These are phyloP conservation scores for Aspergillus texensis DNA, from an alignment of 2,329 filamentous ascomycete species.

Conservation along the genomic window DNA sequence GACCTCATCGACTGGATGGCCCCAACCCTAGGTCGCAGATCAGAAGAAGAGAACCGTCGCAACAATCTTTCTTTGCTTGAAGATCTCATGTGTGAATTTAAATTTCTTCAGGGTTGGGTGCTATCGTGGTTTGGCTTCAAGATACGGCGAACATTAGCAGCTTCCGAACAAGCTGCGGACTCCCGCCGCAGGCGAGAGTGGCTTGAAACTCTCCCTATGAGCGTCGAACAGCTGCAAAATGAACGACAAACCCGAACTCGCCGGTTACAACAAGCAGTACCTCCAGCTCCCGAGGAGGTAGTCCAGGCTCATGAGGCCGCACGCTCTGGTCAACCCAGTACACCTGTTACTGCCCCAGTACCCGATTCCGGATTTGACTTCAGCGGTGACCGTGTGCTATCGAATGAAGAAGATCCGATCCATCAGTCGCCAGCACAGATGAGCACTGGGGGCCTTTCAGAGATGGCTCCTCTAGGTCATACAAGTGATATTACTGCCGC, in stretches of 20 bases:
- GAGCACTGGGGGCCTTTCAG: slow-evolving; percentile 35
- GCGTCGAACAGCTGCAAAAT: slow-evolving; percentile 35
- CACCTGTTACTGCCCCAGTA: slow-evolving; percentile 14
- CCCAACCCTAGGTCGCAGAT: slow-evolving; percentile 41
- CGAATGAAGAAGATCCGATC: slow-evolving; percentile 40
- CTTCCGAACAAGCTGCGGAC: slow-evolving; percentile 18
- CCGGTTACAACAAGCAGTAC: slow-evolving; percentile 14
- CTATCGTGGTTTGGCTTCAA: slow-evolving; percentile 34
- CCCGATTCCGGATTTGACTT: slow-evolving; percentile 23
- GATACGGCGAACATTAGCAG: slow-evolving; percentile 16
- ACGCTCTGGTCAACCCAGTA: slow-evolving; percentile 13
- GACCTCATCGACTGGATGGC: slow-evolving; percentile 49
- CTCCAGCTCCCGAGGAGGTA: slow-evolving; percentile 20
- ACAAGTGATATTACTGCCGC: slow-evolving; percentile 22
- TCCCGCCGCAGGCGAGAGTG: slow-evolving; percentile 25
- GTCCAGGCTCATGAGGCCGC: slow-evolving; percentile 13
- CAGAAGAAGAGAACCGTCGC: slow-evolving; percentile 44
- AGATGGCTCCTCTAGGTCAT: slow-evolving; percentile 28
- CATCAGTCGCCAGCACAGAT: slow-evolving; percentile 44
- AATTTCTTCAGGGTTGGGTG: slow-evolving; percentile 34
- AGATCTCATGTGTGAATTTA: slow-evolving; percentile 42
- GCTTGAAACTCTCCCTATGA: slow-evolving; percentile 32
- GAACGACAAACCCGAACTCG: slow-evolving; percentile 28
- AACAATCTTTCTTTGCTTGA: slow-evolving; percentile 38
- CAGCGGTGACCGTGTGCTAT: slow-evolving; percentile 25